phyloP scores from a whole-genome alignment of 768 basidiomycete genomes.

The Termitomyces bulborhizus region DNA sequence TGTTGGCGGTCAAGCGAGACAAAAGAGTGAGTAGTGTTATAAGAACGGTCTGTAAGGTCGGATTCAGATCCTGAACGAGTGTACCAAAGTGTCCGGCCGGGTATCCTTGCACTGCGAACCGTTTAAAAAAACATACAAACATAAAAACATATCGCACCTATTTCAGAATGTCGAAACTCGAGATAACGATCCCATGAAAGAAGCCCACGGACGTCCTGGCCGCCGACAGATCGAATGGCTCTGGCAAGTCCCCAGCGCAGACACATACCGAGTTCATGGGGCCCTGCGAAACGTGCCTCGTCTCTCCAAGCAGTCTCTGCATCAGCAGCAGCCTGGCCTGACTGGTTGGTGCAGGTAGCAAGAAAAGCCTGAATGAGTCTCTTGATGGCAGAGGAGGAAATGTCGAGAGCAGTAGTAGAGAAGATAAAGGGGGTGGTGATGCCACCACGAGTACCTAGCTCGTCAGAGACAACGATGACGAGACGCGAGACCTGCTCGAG shows the following conservation, averaged over 20 bases:
- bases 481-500: slow-evolving; percentile 67
- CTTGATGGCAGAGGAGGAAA: slow-evolving; percentile 67
- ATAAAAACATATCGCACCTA: slow-evolving; percentile 40
- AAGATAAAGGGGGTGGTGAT: slow-evolving; percentile 91
- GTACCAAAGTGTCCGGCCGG: slow-evolving; percentile 67
- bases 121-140: neutral
- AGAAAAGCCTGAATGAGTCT: slow-evolving; percentile 79
- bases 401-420: slow-evolving; percentile 81
- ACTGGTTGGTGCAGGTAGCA: slow-evolving; percentile 41
- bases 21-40: slow-evolving; percentile 75
- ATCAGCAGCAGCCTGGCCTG: slow-evolving; percentile 25
- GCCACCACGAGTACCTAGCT: slow-evolving; percentile 68
- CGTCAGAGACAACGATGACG: slow-evolving; percentile 62
- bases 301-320: slow-evolving; percentile 63
- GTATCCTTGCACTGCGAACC: slow-evolving; percentile 48
- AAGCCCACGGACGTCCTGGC: slow-evolving; percentile 75
- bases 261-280: slow-evolving; percentile 87
- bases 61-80: slow-evolving; percentile 51
- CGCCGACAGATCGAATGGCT: slow-evolving; percentile 63
- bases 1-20: slow-evolving; percentile 77
- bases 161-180: slow-evolving; percentile 78
- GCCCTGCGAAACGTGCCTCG: slow-evolving; percentile 78
- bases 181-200: slow-evolving; percentile 82
- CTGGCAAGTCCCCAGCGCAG: slow-evolving; percentile 89
- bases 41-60: slow-evolving; percentile 53